Evolutionary conservation across 352 stramenopile species (phyloP), one percentile per base, ranked within the genome.

Genomic region (Globisporangium carolinianum): DNA sequence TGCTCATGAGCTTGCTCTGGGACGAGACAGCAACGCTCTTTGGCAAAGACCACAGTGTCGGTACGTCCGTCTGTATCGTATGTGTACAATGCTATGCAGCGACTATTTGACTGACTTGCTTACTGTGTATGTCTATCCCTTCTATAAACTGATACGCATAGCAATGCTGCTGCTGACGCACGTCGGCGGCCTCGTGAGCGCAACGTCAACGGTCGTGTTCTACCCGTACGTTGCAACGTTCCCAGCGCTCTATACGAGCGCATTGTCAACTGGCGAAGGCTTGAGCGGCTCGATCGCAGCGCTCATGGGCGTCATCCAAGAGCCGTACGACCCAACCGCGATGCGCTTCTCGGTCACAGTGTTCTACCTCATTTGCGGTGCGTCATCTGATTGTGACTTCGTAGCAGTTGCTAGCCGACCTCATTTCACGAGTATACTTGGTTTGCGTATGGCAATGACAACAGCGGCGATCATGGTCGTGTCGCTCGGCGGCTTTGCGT

Each of bases 201-300:
- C 79, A 18, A 87, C 77, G 18, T 87, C 79, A 9, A 89, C 69
- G 41, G 73, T 89, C 35, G 77, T 87, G 6, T 86, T 88, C 50
- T 90, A 90, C 50, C 77, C 79, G 53, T 90, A 76, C 62, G 79
- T 90, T 52, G 67, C 77, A 2, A 79, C 58, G 18, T 90, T 83
- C 56, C 73, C 77, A 9, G 68, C 77, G 6, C 49, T 88, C 37
- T 90, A 76, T 61, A 90, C 79, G 51, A 90, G 69, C 47, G 77
- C 72, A 0, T 45, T 88, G 52, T 76, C 77, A 0, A 90, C 79
- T 3, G 79, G 79, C 10, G 79, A 88, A 54, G 77, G 77, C 0
- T 65, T 90, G 14, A 90, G 79, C 55, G 79, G 79, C 11, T 84
- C 77, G 1, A 61, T 87, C 5, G 77, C 74, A 1, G 79, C 73